Conservation (phyloP, 2,329 filamentous ascomycete species). For the Penicillium sp. region DNA sequence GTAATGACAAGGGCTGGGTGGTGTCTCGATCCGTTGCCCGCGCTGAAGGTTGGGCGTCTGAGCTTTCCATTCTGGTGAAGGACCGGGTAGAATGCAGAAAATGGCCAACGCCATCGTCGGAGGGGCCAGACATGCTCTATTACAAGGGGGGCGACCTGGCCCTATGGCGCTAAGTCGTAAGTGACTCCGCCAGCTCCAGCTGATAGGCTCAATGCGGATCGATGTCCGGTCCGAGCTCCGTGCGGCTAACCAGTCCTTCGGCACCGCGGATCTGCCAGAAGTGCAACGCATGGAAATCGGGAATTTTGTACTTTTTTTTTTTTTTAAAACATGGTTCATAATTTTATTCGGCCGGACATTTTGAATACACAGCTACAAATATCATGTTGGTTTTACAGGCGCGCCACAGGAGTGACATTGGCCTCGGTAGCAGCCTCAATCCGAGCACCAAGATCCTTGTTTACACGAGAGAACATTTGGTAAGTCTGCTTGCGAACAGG, state of each 20-base stretch:
- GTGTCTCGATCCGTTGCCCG: slow-evolving; percentile 26
- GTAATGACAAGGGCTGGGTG: slow-evolving; percentile 22
- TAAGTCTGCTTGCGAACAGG: slow-evolving; percentile 60
- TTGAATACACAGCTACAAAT: background rate
- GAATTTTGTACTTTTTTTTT: background rate
- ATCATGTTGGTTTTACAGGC: slow-evolving; percentile 22
- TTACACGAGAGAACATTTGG: slow-evolving; percentile 61
- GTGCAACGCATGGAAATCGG: background rate
- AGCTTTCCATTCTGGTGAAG: slow-evolving; percentile 35
- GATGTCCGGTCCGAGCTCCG: slow-evolving; percentile 17
- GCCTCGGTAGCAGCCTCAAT: slow-evolving; percentile 56
- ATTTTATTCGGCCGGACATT: background rate
- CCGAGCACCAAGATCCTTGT: slow-evolving; percentile 52
- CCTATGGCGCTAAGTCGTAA: slow-evolving; percentile 24
- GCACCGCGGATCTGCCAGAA: background rate
- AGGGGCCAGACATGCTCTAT: slow-evolving; percentile 21
- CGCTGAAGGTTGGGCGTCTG: slow-evolving; percentile 23
- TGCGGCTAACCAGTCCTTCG: background rate
- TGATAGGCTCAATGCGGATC: slow-evolving; percentile 32
- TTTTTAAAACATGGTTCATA: background rate
- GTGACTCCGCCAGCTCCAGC: slow-evolving; percentile 24
- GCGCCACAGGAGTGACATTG: slow-evolving; percentile 24
- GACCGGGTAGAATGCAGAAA: slow-evolving; percentile 29
- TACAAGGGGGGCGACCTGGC: slow-evolving; percentile 25
- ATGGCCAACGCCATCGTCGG: slow-evolving; percentile 24